Evolutionary conservation across 2,329 filamentous ascomycete genomes (phyloP).

Genomic region (Aspergillus phoenicis): DNA sequence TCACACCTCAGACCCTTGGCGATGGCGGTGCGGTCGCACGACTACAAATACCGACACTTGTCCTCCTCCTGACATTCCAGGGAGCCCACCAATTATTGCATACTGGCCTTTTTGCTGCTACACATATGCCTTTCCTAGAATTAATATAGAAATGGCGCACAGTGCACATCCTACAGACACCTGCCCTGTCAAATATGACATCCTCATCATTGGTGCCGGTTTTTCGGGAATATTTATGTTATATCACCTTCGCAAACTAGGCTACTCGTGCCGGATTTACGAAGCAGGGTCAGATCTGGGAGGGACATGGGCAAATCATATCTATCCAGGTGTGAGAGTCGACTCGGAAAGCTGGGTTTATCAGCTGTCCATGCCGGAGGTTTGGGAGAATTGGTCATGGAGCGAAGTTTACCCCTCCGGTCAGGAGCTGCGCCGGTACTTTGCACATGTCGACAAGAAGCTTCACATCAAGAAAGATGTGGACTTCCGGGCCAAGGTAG

Average conservation of each 20-base stretch:
- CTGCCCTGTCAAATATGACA: background rate
- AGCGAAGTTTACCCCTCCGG: conserved; percentile 28
- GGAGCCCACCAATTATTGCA: background rate
- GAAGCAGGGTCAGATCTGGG: conserved; percentile 13
- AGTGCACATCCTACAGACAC: too few species aligned
- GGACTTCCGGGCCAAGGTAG: conserved; percentile 48
- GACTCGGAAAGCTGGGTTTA: conserved; percentile 12
- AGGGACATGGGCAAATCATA: conserved; percentile 14
- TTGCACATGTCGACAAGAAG: conserved; percentile 49
- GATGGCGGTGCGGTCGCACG: background rate
- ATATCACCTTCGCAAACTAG: conserved; percentile 14
- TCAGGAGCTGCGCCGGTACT: conserved; percentile 50
- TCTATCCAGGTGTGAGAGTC: conserved; percentile 12
- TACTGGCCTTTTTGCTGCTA: background rate
- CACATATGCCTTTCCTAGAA: background rate
- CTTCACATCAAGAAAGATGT: conserved; percentile 49
- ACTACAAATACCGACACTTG: background rate
- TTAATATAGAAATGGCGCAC: background rate
- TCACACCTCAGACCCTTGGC: background rate
- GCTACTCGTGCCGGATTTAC: conserved; percentile 4
- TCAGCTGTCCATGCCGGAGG: conserved; percentile 42
- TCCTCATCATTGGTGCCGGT: conserved; percentile 15
- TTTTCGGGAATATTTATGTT: conserved; percentile 15
- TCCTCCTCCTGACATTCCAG: background rate
- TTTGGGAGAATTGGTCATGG: conserved; percentile 51